Evolutionary conservation across 768 basidiomycete species (phyloP).

Genomic region (Russula emetica): DNA sequence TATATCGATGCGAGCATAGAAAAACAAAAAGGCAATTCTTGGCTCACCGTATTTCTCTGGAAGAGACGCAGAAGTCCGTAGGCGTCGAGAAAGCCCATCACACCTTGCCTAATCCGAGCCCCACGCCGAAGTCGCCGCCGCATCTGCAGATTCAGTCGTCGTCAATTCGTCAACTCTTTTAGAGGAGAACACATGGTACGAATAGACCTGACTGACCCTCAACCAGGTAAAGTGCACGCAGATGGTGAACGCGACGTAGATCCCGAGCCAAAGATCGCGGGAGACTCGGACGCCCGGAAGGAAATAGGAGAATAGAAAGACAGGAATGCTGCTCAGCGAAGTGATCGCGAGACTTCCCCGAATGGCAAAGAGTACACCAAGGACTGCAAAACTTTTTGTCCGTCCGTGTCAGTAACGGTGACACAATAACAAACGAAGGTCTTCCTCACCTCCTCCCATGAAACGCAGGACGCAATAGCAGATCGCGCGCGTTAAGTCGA

Average conservation of each 20-base stretch:
- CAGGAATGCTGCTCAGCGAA: slow-evolving; percentile 7
- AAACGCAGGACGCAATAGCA: slow-evolving; percentile 1
- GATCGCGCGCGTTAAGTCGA: slow-evolving; percentile 8
- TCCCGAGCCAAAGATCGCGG: slow-evolving; percentile 5
- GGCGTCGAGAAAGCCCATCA: not conserved
- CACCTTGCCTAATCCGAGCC: not conserved
- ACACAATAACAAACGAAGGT: not conserved
- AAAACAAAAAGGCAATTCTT: not conserved
- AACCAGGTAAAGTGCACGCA: not conserved
- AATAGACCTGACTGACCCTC: not conserved
- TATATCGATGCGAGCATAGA: not conserved
- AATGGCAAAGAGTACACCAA: not conserved
- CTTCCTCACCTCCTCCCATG: slow-evolving; percentile 16
- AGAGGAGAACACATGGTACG: not conserved
- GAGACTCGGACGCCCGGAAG: not conserved
- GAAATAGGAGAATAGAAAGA: slow-evolving; percentile 8
- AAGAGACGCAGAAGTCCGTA: slow-evolving; percentile 12
- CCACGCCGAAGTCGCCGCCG: not conserved
- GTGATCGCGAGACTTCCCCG: slow-evolving; percentile 1
- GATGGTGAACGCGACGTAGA: not conserved
- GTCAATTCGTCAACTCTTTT: not conserved
- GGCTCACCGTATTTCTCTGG: slow-evolving; percentile 7
- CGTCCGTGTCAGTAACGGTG: not conserved
- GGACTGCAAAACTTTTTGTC: not conserved
- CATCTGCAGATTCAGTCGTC: not conserved